These are phyloP conservation scores for Anisodus acutangulus DNA, from an alignment of 257 asterid genomes.

Conservation along the genomic window DNA sequence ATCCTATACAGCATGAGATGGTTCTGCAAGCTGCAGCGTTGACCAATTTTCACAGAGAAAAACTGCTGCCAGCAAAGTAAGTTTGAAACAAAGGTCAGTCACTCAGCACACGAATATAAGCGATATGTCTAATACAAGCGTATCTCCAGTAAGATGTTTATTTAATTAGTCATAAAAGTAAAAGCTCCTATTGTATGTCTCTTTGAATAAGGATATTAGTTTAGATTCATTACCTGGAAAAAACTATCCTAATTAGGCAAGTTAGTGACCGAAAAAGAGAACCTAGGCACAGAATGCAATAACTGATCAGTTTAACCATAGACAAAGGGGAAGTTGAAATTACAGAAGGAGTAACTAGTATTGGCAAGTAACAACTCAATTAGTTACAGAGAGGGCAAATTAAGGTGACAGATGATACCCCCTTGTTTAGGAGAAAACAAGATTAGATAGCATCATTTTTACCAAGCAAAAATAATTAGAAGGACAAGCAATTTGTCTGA, in stretches of 20 bases:
- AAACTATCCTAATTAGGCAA: background rate
- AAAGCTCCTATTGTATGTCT: background rate
- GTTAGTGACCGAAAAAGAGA: background rate
- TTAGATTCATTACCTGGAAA: background rate
- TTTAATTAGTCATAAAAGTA: background rate
- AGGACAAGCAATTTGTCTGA: background rate
- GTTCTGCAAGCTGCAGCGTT: background rate
- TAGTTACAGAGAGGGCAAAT: background rate
- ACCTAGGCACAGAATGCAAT: background rate
- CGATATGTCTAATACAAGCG: background rate
- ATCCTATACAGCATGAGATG: constrained; percentile 8
- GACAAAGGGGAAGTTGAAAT: background rate
- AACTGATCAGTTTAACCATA: background rate
- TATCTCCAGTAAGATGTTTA: background rate
- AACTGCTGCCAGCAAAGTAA: background rate
- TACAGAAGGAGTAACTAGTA: background rate
- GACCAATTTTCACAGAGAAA: constrained; percentile 2
- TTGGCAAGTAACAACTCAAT: background rate
- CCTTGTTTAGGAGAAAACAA: background rate
- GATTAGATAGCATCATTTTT: background rate
- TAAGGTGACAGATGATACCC: background rate
- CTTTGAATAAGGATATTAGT: background rate
- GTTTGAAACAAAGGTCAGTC: background rate
- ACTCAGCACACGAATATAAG: background rate
- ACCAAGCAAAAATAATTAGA: background rate